Evolutionary conservation across 306 rosid genomes (phyloP), one percentile per base, ranked within the genome.

Genomic region (Ziziphus jujuba): DNA sequence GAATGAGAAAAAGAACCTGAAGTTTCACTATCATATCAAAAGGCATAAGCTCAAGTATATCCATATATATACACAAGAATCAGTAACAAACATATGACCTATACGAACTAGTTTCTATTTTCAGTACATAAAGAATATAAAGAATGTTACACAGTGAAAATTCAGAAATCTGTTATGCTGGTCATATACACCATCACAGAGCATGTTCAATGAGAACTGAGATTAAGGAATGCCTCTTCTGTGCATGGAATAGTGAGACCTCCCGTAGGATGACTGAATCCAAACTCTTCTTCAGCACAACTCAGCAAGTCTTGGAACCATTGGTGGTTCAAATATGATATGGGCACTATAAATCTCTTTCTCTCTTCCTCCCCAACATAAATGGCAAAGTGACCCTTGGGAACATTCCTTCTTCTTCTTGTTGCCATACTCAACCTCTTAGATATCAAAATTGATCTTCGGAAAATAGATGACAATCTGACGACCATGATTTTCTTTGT

Each of bases 231-330:
- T 28, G 17, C 51, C 25, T 61, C 59, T 19, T 67, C 70, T 6
- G 16, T 61, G 65, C 73, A 74, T 23, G 70, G 64, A 53, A 75
- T 59, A 5, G 73, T 63, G 34, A 72, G 50, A 38, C 65, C 71
- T 3, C 69, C 56, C 63, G n/a, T 72, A 6, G 59, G 58, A 54
- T 44, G 71, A 20, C 34, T 56, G 12, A 45, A 56, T 57, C 65
- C 71, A 0, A 65, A 63, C 4, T 76, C 69, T 48, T 57, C 63
- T 21, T 64, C 67, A 3, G 45, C 45, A 5, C 34, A 22, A 21
- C 19, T 20, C 16, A 63, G 47, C 55, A 69, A 57, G 15, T 75
- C 23, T 56, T 24, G 24, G 56, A 56, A 62, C 33, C 12, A 56
- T 6, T 40, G 75, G 15, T 48, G 24, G 49, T 14, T 63, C 47